Base-by-base conservation (phyloP, 2,329 filamentous ascomycete species). In the Emericellopsis atlantica region DNA sequence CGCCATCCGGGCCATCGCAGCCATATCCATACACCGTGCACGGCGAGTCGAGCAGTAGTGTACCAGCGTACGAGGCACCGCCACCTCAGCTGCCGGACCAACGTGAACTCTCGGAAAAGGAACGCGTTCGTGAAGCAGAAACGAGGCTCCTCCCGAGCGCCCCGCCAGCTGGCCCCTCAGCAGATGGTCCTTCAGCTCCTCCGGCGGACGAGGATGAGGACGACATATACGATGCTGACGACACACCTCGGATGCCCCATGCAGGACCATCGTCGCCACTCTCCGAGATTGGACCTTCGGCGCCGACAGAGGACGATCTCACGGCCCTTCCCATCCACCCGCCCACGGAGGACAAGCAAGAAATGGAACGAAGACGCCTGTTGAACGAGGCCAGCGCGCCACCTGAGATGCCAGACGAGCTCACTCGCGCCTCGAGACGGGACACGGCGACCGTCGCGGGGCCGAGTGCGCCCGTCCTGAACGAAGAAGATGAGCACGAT, bases 91-190 rank as follows among this genome's bases (percentile, higher is more conserved):
- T 79, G 15, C 64, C 68, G 10, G 63, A 72, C 11, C 78, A 86
- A 42, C 73, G 74, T 44, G 70, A 65, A 5, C 63, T 88, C 26
- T 78, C 81, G 11, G 92, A 96, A 47, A 95, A 95, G 59, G 81
- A 93, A 44, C 79, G 81, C 38, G 63, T 92, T 44, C 76, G 81
- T 37, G 76, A 76, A 44, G 87, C 86, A 33, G 89, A 95, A 61
- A 74, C 81, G 48, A 74, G 80, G 37, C 64, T 95, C 5, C 61
- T 95, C 18, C 90, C 90, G 2, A 95, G 88, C 53, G 79, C 80
- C 51, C 89, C 83, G 11, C 66, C 53, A 2, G 49, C 45, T 48
- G 54, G 18, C 8, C 32, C 39, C 15, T 45, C 50, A 6, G 42
- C 42, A 3, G 40, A 48, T 21, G 23, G 18, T 14, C 32, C 39